These are phyloP conservation scores for Chlorociboria aeruginascens DNA, from an alignment of 495 filamentous ascomycete species.

Conservation along the genomic window DNA sequence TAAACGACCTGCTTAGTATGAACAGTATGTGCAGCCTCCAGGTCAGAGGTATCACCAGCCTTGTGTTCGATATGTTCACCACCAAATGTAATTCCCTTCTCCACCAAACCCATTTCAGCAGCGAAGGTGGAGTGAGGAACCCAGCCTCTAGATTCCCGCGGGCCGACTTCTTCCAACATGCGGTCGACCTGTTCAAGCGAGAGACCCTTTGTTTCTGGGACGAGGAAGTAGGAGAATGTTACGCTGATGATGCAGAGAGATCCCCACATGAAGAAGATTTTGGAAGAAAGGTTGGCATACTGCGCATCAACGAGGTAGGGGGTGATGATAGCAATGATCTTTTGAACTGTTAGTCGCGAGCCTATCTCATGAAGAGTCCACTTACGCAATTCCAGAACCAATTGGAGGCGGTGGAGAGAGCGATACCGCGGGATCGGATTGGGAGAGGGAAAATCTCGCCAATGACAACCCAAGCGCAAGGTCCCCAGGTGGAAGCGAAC, in stretches of 20 bases:
- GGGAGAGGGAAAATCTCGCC: constrained; percentile 80
- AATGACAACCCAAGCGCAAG: constrained; percentile 63
- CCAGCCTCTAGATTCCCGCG: constrained; percentile 61
- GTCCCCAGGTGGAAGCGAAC: constrained; percentile 69
- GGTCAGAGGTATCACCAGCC: no score
- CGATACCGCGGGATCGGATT: constrained; percentile 71
- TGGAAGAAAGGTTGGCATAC: constrained; percentile 48
- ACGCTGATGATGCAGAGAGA: constrained; percentile 52
- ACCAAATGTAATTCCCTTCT: constrained; percentile 10
- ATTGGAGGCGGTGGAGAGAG: constrained; percentile 71
- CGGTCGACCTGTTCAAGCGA: constrained; percentile 81
- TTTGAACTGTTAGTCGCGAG: neutral
- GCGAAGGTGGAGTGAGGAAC: constrained; percentile 59
- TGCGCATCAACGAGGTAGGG: constrained; percentile 17
- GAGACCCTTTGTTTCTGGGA: constrained; percentile 80
- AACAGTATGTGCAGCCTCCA: no score
- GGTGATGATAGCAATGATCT: constrained; percentile 20
- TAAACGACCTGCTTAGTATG: no score
- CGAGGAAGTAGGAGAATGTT: constrained; percentile 66
- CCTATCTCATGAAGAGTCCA: neutral
- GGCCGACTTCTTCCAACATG: constrained; percentile 76
- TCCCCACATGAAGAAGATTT: constrained; percentile 75
- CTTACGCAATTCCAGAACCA: constrained; percentile 64
- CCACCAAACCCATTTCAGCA: constrained; percentile 36
- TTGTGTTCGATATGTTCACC: no score